A percentile compares a stretch with the other conserved stretches of the same genome.
Evolutionary conservation across 768 basidiomycete genomes (phyloP).

Genomic region (Ramaria sp.): DNA sequence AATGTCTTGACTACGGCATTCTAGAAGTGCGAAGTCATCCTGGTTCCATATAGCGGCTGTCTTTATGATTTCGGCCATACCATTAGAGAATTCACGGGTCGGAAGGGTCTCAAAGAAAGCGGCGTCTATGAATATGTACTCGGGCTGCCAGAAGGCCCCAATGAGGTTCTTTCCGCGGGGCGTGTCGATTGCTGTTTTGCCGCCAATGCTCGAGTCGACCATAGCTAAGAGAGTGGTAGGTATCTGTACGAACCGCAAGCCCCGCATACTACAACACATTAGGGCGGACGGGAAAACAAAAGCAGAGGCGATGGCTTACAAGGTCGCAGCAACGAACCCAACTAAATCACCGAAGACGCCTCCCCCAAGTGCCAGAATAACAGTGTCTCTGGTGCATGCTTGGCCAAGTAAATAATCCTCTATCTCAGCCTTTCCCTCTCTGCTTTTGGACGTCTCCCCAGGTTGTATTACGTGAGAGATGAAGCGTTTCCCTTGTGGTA

Average conservation of each 20-base stretch:
- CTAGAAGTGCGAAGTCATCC: constrained; percentile 76
- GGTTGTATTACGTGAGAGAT: constrained; percentile 72
- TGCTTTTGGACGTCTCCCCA: constrained; percentile 87
- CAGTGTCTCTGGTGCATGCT: constrained; percentile 86
- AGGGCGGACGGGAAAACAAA: neutral
- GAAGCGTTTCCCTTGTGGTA: constrained; percentile 36
- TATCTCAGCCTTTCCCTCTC: constrained; percentile 84
- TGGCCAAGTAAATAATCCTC: constrained; percentile 88
- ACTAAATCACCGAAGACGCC: constrained; percentile 96
- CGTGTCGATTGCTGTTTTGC: constrained; percentile 99
- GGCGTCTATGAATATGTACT: constrained; percentile 95
- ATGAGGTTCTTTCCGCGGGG: constrained; percentile 98
- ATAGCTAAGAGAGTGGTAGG: constrained; percentile 95
- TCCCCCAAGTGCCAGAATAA: constrained; percentile 88
- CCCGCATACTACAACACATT: constrained; percentile 70
- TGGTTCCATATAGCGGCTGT: constrained; percentile 99
- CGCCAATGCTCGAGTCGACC: constrained; percentile 97
- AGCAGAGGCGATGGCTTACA: constrained; percentile 42
- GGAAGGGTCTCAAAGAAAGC: constrained; percentile 93
- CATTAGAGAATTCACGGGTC: constrained; percentile 89
- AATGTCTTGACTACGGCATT: constrained; percentile 75
- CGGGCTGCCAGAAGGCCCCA: constrained; percentile 97
- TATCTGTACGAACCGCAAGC: constrained; percentile 89
- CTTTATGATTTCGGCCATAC: constrained; percentile 99
- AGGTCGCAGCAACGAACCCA: constrained; percentile 94